These are phyloP conservation scores for Rosellinia necatrix DNA, from an alignment of 2,329 filamentous ascomycete species.

Conservation along the genomic window DNA sequence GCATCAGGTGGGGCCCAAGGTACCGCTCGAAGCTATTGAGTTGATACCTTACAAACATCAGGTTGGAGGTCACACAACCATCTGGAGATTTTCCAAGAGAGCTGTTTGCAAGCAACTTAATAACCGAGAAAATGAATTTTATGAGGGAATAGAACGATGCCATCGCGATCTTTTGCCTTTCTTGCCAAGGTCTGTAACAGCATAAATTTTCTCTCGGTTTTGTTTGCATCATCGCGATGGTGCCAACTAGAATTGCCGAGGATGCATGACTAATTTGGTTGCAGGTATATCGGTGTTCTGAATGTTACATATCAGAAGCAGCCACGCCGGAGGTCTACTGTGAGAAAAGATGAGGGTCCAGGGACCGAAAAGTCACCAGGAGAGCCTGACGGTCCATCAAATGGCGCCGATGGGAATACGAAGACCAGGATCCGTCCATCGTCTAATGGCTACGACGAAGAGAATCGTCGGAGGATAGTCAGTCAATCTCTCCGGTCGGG, in stretches of 20 bases:
- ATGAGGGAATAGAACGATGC: slow-evolving; percentile 90
- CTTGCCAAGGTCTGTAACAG: slow-evolving; percentile 71
- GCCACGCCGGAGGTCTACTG: slow-evolving; percentile 65
- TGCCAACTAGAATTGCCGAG: neutral
- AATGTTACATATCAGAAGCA: slow-evolving; percentile 95
- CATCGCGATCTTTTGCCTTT: slow-evolving; percentile 91
- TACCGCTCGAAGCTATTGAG: slow-evolving; percentile 87
- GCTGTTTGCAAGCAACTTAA: slow-evolving; percentile 98
- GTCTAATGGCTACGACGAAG: slow-evolving; percentile 27
- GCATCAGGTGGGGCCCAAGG: slow-evolving; percentile 54
- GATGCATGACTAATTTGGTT: slow-evolving; percentile 32
- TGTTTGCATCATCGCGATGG: neutral
- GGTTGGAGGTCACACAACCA: slow-evolving; percentile 92
- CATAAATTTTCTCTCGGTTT: slow-evolving; percentile 7
- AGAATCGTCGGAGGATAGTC: slow-evolving; percentile 52
- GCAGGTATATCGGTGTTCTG: slow-evolving; percentile 91
- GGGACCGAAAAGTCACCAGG: slow-evolving; percentile 30
- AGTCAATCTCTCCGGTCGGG: slow-evolving; percentile 76
- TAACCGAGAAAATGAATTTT: slow-evolving; percentile 98
- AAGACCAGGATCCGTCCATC: slow-evolving; percentile 19
- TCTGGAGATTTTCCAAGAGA: slow-evolving; percentile 93
- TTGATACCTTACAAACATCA: slow-evolving; percentile 97
- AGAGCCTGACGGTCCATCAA: slow-evolving; percentile 45
- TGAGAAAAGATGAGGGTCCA: slow-evolving; percentile 54
- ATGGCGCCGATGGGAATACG: slow-evolving; percentile 29